Evolutionary conservation across 1,139 yeast genomes (phyloP).

Genomic region (Wickerhamomyces sp.): DNA sequence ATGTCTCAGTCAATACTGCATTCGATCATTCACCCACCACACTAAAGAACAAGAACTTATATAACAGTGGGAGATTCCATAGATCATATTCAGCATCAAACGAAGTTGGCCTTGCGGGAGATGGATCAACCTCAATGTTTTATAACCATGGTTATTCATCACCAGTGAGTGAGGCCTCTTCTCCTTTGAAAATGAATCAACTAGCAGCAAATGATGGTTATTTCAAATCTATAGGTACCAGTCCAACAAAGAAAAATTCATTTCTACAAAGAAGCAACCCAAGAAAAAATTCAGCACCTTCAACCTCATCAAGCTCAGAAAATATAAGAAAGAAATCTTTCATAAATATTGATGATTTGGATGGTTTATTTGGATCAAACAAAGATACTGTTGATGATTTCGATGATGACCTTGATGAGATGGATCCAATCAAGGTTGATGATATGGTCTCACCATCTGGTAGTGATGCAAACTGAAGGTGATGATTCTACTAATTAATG

Average conservation of each 20-base stretch:
- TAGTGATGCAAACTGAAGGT: background rate
- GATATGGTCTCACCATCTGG: conserved; percentile 1
- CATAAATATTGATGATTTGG: conserved; percentile 16
- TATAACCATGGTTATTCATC: conserved; percentile 9
- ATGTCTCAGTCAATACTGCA: conserved; percentile 6
- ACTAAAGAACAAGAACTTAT: background rate
- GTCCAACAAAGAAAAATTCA: conserved; percentile 3
- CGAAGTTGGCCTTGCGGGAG: background rate
- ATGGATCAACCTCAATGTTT: conserved; percentile 5
- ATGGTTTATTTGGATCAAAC: conserved; percentile 15
- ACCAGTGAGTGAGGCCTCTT: conserved; percentile 11
- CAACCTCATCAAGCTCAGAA: background rate
- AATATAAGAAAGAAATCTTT: conserved; percentile 2
- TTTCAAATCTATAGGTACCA: conserved; percentile 5
- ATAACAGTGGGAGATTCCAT: conserved; percentile 6
- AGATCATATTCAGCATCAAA: conserved; percentile 21
- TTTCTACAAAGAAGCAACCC: background rate
- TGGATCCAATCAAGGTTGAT: conserved; percentile 18
- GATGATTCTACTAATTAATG: background rate
- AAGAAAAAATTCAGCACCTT: background rate
- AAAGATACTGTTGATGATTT: conserved; percentile 1
- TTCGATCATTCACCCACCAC: background rate
- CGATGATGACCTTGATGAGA: conserved; percentile 4
- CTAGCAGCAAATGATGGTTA: conserved; percentile 1
- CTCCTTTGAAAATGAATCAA: conserved; percentile 10